A percentile compares a stretch with the other conserved stretches of the same genome.
Evolutionary conservation across 768 basidiomycete genomes (phyloP).

Genomic region (Suillus alpinus): DNA sequence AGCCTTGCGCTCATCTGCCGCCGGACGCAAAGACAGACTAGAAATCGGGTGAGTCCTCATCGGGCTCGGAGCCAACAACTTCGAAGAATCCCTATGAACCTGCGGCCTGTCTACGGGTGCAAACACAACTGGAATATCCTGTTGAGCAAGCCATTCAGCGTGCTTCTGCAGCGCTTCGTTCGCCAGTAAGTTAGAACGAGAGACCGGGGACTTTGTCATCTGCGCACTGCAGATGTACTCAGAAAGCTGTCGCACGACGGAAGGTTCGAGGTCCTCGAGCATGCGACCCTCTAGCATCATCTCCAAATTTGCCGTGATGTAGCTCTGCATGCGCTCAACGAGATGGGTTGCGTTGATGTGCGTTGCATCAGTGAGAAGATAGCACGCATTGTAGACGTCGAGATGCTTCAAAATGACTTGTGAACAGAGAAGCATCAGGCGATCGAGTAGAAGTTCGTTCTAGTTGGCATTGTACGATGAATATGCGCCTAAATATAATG

Average conservation of each 20-base stretch:
- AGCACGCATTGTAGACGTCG: slow-evolving; percentile 73
- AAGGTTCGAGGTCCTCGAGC: slow-evolving; percentile 69
- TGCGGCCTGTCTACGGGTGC: slow-evolving; percentile 29
- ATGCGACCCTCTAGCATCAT: slow-evolving; percentile 77
- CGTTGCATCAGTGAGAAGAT: slow-evolving; percentile 78
- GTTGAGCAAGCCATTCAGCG: slow-evolving; percentile 64
- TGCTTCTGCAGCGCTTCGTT: slow-evolving; percentile 57
- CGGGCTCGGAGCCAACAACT: slow-evolving; percentile 29
- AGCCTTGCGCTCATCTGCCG: slow-evolving; percentile 4
- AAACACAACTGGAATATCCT: slow-evolving; percentile 66
- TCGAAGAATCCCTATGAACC: slow-evolving; percentile 25
- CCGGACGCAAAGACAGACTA: slow-evolving; percentile 26
- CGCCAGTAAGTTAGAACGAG: slow-evolving; percentile 54
- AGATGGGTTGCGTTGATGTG: slow-evolving; percentile 73
- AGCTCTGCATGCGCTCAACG: slow-evolving; percentile 68
- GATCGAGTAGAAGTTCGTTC: slow-evolving; percentile 89
- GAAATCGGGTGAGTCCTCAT: slow-evolving; percentile 15
- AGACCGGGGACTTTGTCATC: slow-evolving; percentile 58
- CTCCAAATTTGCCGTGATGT: slow-evolving; percentile 83
- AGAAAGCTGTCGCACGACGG: slow-evolving; percentile 67
- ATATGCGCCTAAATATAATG: background rate
- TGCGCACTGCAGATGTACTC: slow-evolving; percentile 59
- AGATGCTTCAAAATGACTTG: slow-evolving; percentile 63
- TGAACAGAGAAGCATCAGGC: slow-evolving; percentile 82
- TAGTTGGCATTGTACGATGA: slow-evolving; percentile 25